Base-by-base conservation (phyloP, 225 moss, liverwort and hornwort species). In the Polytrichum commune region DNA sequence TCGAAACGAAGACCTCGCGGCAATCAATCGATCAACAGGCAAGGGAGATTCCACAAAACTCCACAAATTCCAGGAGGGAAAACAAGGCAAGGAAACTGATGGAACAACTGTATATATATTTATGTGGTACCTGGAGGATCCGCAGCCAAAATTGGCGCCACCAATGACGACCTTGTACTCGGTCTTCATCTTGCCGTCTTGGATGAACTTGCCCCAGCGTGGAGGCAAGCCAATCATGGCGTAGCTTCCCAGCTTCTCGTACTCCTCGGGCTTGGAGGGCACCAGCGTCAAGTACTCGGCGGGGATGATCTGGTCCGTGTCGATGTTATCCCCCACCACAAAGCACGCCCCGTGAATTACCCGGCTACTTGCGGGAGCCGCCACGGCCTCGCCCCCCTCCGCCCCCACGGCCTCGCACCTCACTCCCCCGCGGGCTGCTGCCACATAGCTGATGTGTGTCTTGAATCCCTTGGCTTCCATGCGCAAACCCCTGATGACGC, bases 261-360 rank as follows among this genome's bases (percentile, higher is more conserved):
- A 92, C 86, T 97, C 94, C 23, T 93, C 94, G 4, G 91, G 90
- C 63, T 90, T 92, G 25, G 97, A 89, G 6, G 97, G 97, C 33
- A 97, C 97, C 30, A 97, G 81, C 46, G 91, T 97, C 22, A 94
- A 83, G 64, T 92, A 92, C 84, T 98, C 94, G 0, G 94, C 84
- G 19, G 94, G 97, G 26, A 98, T 98, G 74, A 98, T 98, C 81
- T 98, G 92, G 78, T 98, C 94, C 9, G 94, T 98, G 87, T 98
- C 94, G 72, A 98, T 94, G 85, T 98, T 98, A 67, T 98, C 87
- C 32, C 94, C 94, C 1, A 98, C 87, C 18, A 98, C 84, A 53
- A 98, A 98, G 77, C 97, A 98, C 22, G 85, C 80, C 60, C 97
- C 94, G 64, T 90, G 90, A 73, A 98, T 92, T 65, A 89, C 76